Evolutionary conservation across 1,139 yeast genomes (phyloP).

Genomic region (Scheffersomyces quercinus): DNA sequence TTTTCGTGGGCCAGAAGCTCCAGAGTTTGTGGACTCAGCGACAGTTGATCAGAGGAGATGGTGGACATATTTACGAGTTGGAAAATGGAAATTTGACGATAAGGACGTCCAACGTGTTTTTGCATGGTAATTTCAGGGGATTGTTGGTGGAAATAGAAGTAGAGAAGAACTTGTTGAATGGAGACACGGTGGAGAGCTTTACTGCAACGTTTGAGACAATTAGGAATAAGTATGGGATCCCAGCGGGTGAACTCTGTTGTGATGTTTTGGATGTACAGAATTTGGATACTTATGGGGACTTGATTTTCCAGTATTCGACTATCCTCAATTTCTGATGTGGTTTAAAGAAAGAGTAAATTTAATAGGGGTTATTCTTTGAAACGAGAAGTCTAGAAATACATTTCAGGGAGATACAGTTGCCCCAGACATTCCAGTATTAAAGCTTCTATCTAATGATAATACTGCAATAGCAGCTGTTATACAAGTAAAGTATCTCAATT

Average conservation of each 20-base stretch:
- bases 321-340: conserved; percentile 45
- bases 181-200: conserved; percentile 13
- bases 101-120: conserved; percentile 69
- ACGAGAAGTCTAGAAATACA: too few relatives aligned
- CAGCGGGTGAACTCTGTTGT: conserved; percentile 39
- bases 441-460: too few relatives aligned
- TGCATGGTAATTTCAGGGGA: conserved; percentile 76
- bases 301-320: conserved; percentile 49
- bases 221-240: conserved; percentile 39
- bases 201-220: conserved; percentile 27
- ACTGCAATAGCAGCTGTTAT: too few relatives aligned
- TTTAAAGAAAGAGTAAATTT: too few relatives aligned
- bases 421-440: too few relatives aligned
- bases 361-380: too few relatives aligned
- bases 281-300: conserved; percentile 41
- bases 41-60: conserved; percentile 77
- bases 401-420: too few relatives aligned
- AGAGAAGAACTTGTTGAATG: conserved; percentile 8
- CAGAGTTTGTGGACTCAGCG: conserved; percentile 72
- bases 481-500: too few relatives aligned
- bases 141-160: conserved; percentile 59
- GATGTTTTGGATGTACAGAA: conserved; percentile 29
- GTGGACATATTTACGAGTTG: conserved; percentile 62
- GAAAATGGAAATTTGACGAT: conserved; percentile 47
- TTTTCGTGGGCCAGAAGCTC: conserved; percentile 53